Base-by-base conservation (phyloP, 768 basidiomycete genomes). In the Podaxis sp. region DNA sequence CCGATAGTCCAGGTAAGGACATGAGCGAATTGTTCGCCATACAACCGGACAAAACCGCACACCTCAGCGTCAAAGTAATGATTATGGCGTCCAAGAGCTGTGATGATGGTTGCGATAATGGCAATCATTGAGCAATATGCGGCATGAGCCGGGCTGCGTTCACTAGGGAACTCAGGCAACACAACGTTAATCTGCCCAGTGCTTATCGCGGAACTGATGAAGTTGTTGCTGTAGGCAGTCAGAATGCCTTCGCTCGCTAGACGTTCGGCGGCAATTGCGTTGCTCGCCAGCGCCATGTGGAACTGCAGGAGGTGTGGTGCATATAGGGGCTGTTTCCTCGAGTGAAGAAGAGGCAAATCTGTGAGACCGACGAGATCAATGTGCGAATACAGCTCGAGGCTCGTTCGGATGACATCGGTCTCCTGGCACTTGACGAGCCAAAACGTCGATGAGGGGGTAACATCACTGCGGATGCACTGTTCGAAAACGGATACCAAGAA, bases 381-480 rank as follows among this genome's bases (percentile, higher is more conserved):
- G 59, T 82, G 81, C 28, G 79, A 81, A 65, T 89, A 83, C 0
- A 95, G 77, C 42, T 93, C 86, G 27, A 96, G 77, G 64, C 90
- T 93, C 3, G 82, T 75, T 40, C 83, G 80, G 66, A 95, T 85
- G 25, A 94, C 81, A 67, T 91, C 89, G 28, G 86, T 86, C 69
- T 93, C 91, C 67, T 93, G 88, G 61, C 91, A 89, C 46, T 84
- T 78, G 16, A 87, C 79, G 44, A 98, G 77, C 95, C 95, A 98
- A 21, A 84, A 69, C 0, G 84, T 75, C 0, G 90, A 85, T 0
- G 92, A 88, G 0, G 82, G 77, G 38, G 82, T 86, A 61, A 93
- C 76, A 58, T 91, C 88, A 2, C 79, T 76, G 7, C 84, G 81
- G 5, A 84, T 91, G 69, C 88, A 89, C 67, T 91, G 89, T 64